Evolutionary conservation across 306 rosid species (phyloP).

Genomic region (Casuarina cunninghamiana): DNA sequence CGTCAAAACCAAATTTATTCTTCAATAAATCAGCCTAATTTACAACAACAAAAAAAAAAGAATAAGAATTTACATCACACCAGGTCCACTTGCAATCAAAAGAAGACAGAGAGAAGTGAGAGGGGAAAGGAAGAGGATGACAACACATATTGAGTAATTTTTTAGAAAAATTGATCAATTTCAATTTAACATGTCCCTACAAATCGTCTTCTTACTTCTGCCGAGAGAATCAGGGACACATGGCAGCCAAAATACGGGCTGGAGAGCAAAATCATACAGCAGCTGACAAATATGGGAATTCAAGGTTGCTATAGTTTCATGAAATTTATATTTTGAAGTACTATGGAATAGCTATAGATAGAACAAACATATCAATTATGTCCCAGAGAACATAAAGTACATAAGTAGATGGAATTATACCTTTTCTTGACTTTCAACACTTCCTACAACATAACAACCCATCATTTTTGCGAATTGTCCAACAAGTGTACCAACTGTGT

Average conservation of each 20-base stretch:
- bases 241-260: background rate
- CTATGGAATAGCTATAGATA: background rate
- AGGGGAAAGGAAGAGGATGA: too few species aligned
- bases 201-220: too few species aligned
- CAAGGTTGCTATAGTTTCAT: background rate
- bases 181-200: background rate
- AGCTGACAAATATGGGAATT: background rate
- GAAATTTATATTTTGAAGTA: too few species aligned
- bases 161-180: too few species aligned
- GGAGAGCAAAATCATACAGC: background rate
- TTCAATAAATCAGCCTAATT: too few species aligned
- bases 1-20: too few species aligned
- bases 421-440: constrained; percentile 12
- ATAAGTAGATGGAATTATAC: background rate
- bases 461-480: constrained; percentile 6
- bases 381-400: background rate
- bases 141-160: too few species aligned
- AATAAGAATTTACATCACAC: too few species aligned
- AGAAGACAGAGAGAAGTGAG: too few species aligned
- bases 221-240: background rate
- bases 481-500: constrained; percentile 17
- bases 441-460: constrained; percentile 7
- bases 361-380: background rate
- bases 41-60: too few species aligned
- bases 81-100: too few species aligned